These are phyloP conservation scores for Epichloe gansuensis DNA, from an alignment of 2,329 filamentous ascomycete species.

Conservation along the genomic window DNA sequence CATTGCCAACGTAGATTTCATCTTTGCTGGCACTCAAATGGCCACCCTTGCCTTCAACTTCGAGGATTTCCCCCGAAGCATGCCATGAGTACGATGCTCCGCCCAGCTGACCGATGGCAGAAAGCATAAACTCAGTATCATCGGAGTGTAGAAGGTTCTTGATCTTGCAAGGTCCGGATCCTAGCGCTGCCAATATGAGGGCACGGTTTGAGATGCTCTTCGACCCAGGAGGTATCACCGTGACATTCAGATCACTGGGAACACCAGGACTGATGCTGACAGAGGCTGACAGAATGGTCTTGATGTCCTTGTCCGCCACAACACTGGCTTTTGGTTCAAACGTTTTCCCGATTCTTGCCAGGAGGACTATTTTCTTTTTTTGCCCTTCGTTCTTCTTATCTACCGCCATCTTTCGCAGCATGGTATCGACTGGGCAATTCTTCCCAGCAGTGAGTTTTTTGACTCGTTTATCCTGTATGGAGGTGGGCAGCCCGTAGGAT, in stretches of 20 bases:
- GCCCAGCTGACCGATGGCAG: conserved; percentile 71
- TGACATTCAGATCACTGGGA: conserved; percentile 49
- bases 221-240: conserved; percentile 81
- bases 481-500: conserved; percentile 83
- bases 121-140: conserved; percentile 94
- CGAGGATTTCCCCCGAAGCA: conserved; percentile 79
- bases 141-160: conserved; percentile 92
- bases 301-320: conserved; percentile 76
- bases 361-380: conserved; percentile 89
- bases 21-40: conserved; percentile 61
- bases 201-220: conserved; percentile 97
- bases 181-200: conserved; percentile 83
- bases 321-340: conserved; percentile 78
- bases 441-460: conserved; percentile 75
- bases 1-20: conserved; percentile 86
- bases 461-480: conserved; percentile 70
- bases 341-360: conserved; percentile 81
- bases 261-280: conserved; percentile 63
- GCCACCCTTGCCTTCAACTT: conserved; percentile 85
- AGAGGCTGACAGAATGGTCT: conserved; percentile 68
- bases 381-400: conserved; percentile 97
- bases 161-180: conserved; percentile 72
- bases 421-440: conserved; percentile 69
- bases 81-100: conserved; percentile 90
- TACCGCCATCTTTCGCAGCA: conserved; percentile 88